Conservation (phyloP, 2,329 filamentous ascomycete species). For the Aspergillus carbonarius region DNA sequence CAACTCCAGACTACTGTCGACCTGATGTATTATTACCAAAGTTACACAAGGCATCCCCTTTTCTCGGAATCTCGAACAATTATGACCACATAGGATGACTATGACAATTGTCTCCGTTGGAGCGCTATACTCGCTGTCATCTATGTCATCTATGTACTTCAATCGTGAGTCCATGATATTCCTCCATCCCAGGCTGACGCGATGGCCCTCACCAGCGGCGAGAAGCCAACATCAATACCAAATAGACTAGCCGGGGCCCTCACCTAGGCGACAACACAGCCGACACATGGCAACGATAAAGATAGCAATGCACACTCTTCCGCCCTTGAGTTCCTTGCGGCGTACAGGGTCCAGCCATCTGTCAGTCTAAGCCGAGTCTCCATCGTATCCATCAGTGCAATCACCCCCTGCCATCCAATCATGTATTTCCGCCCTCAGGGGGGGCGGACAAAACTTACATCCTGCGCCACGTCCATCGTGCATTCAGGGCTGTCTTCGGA, state of each 20-base stretch:
- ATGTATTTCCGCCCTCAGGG: slow-evolving; percentile 1
- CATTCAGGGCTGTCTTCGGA: background rate
- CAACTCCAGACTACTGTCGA: background rate
- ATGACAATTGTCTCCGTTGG: background rate
- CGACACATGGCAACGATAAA: slow-evolving; percentile 9
- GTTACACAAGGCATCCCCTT: background rate
- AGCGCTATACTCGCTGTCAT: background rate
- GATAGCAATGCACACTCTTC: background rate
- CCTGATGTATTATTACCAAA: background rate
- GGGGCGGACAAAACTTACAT: background rate
- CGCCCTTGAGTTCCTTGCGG: slow-evolving; percentile 2
- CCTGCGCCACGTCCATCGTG: slow-evolving; percentile 12
- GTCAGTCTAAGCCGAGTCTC: background rate
- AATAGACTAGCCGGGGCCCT: background rate
- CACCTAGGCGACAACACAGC: slow-evolving; percentile 6
- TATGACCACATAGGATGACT: background rate
- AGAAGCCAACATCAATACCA: background rate
- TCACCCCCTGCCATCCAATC: slow-evolving; percentile 5
- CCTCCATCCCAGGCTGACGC: background rate
- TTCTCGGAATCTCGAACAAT: background rate
- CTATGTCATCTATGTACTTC: too few relatives aligned
- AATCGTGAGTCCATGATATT: too few relatives aligned
- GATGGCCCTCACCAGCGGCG: background rate
- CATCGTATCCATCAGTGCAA: background rate
- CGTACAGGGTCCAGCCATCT: slow-evolving; percentile 4